phyloP scores from a whole-genome alignment of 768 basidiomycete genomes.

The Russula emetica region DNA sequence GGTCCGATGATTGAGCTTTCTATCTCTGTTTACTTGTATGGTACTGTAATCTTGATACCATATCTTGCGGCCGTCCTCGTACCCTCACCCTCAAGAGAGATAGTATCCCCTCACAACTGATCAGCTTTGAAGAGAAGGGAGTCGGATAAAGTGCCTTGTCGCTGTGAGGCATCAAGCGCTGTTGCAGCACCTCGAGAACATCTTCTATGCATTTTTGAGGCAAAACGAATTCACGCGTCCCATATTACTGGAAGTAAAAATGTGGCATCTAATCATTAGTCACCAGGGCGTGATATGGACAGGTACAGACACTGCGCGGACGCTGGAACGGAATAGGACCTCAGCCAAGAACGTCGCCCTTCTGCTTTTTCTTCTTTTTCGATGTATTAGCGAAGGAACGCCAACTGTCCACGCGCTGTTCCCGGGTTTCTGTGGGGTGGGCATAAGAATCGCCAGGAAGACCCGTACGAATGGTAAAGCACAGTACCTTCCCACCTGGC shows the following conservation, averaged over 20 bases:
- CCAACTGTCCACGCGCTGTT: conserved; percentile 83
- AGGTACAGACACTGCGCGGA: conserved; percentile 12
- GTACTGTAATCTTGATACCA: background rate
- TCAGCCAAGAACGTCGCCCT: conserved; percentile 61
- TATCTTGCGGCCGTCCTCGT: background rate
- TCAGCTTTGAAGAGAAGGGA: background rate
- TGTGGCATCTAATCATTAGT: conserved; percentile 22
- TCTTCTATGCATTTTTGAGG: background rate
- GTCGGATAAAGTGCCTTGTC: background rate
- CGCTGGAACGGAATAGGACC: background rate
- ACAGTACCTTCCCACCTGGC: conserved; percentile 80
- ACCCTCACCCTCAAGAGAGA: background rate
- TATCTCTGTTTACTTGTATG: background rate
- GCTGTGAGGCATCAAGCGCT: background rate
- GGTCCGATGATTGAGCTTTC: conserved; percentile 15
- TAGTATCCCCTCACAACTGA: background rate
- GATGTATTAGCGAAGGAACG: conserved; percentile 59
- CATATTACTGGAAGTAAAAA: background rate
- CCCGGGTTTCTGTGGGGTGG: conserved; percentile 55
- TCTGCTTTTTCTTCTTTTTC: conserved; percentile 83
- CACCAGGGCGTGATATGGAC: conserved; percentile 15
- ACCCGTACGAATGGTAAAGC: background rate
- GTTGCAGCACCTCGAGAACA: background rate
- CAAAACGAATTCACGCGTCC: background rate
- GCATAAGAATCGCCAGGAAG: background rate